phyloP scores from a whole-genome alignment of 225 moss, liverwort and hornwort genomes.

The Thuidium tamariscinum region DNA sequence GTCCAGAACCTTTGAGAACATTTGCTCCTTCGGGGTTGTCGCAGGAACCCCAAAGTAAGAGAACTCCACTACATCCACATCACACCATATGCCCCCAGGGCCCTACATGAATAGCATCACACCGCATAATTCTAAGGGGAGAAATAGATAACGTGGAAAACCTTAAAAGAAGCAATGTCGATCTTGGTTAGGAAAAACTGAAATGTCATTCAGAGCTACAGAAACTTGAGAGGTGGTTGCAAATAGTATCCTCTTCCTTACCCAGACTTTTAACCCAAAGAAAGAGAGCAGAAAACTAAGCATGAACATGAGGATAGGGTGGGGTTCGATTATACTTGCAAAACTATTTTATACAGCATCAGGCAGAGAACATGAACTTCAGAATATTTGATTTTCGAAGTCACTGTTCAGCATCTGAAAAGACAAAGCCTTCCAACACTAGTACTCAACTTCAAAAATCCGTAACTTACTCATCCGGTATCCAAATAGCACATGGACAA shows the following conservation, averaged over 20 bases:
- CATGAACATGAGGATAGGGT: background rate
- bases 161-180: background rate
- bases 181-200: background rate
- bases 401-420: background rate
- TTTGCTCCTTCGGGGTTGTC: conserved; percentile 21
- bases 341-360: background rate
- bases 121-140: background rate
- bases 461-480: background rate
- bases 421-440: background rate
- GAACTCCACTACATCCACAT: conserved; percentile 47
- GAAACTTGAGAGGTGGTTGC: background rate
- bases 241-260: background rate
- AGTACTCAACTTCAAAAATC: background rate
- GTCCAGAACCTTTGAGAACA: conserved; percentile 25
- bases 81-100: conserved; percentile 44
- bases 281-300: background rate
- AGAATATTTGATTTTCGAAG: too few species aligned
- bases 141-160: background rate
- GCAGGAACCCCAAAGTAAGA: conserved; percentile 38
- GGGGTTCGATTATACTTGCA: too few species aligned
- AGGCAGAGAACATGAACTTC: background rate
- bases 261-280: background rate
- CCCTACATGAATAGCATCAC: conserved; percentile 10
- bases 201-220: background rate
- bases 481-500: background rate